Conservation (phyloP, 768 basidiomycete species). For the Daedalea quercina region DNA sequence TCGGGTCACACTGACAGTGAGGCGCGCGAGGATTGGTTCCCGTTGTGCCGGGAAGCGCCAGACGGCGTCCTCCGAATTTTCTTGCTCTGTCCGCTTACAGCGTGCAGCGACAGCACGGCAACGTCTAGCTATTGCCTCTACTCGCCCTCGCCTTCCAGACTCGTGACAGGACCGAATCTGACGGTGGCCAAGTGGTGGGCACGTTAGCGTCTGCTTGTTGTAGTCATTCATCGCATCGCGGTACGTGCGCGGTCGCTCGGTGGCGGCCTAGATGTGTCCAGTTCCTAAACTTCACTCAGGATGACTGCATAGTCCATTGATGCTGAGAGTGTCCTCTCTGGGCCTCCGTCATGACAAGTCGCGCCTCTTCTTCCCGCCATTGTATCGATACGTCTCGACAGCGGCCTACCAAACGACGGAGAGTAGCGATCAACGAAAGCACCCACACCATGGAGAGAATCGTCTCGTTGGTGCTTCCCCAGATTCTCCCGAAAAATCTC, state of each 20-base stretch:
- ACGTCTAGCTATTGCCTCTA: too few relatives aligned
- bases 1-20: too few relatives aligned
- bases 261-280: not conserved
- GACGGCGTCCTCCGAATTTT: too few relatives aligned
- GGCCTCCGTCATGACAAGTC: conserved; percentile 45
- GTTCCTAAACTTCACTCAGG: conserved; percentile 28
- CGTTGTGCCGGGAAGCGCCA: too few relatives aligned
- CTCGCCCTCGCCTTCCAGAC: too few relatives aligned
- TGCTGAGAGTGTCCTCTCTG: conserved; percentile 80
- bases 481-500: not conserved
- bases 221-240: conserved; percentile 15
- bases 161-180: too few relatives aligned
- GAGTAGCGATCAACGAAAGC: not conserved
- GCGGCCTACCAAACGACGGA: not conserved
- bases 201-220: not conserved
- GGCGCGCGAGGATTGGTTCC: too few relatives aligned
- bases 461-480: not conserved
- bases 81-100: too few relatives aligned
- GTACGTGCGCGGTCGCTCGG: conserved; percentile 4
- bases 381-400: conserved; percentile 6
- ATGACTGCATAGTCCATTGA: conserved; percentile 73
- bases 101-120: too few relatives aligned
- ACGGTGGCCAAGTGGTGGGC: too few relatives aligned
- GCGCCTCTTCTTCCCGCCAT: conserved; percentile 15
- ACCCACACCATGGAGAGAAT: not conserved